These are phyloP conservation scores for Rhexocercosporidium sp. DNA, from an alignment of 2,329 filamentous ascomycete genomes.

Conservation along the genomic window DNA sequence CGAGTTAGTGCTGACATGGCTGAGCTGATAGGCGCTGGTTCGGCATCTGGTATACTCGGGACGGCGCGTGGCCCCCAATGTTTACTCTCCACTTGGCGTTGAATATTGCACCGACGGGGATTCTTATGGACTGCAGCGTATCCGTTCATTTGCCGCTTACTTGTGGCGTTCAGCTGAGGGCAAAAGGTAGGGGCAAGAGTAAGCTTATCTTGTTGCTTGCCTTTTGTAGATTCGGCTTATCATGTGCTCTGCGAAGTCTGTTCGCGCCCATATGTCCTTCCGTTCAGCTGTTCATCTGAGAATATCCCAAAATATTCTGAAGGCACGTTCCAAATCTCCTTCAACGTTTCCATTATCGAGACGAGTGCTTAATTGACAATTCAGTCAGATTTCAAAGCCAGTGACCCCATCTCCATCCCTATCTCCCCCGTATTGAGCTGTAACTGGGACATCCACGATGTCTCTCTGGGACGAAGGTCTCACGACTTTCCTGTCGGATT, in stretches of 20 bases:
- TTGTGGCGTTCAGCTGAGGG: not conserved
- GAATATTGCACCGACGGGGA: not conserved
- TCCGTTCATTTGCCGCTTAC: not conserved
- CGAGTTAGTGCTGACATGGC: not conserved
- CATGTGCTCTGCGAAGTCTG: not conserved
- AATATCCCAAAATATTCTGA: no score
- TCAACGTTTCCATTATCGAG: no score
- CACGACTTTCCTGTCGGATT: not conserved
- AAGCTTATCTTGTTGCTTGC: not conserved
- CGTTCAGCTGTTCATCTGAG: not conserved
- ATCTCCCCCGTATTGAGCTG: not conserved
- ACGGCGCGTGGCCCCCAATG: not conserved
- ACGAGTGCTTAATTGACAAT: not conserved
- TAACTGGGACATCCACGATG: not conserved
- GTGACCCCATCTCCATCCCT: no score
- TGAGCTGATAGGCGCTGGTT: not conserved
- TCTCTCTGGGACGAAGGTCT: conserved; percentile 9
- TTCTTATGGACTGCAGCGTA: not conserved
- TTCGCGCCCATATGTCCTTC: not conserved
- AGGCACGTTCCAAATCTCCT: no score
- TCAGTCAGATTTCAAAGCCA: not conserved
- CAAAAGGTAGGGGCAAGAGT: not conserved
- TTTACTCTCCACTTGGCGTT: not conserved
- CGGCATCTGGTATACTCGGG: not conserved
- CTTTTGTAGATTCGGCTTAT: not conserved